Percentiles rank a stretch among this genome's conserved stretches.
Conservation (phyloP, 208 protist genomes). For the Sergeia podlipaevii region DNA sequence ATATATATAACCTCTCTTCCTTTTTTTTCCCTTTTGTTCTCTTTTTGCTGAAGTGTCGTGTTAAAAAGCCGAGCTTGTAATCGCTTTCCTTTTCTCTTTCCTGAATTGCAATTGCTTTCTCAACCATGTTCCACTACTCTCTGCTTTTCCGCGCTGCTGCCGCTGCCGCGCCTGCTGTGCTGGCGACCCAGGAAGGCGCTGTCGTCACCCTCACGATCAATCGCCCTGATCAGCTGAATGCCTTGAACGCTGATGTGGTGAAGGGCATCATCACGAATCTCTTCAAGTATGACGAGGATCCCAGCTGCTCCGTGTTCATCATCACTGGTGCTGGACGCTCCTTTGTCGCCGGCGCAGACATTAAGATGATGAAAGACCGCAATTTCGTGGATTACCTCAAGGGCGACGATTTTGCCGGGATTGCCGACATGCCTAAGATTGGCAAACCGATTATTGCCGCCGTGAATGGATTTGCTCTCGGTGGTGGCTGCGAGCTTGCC, state of each 20-base stretch:
- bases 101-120: neutral
- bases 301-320: slow-evolving; percentile 80
- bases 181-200: slow-evolving; percentile 36
- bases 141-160: slow-evolving; percentile 26
- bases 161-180: slow-evolving; percentile 47
- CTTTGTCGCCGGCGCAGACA: slow-evolving; percentile 96
- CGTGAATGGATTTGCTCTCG: slow-evolving; percentile 89
- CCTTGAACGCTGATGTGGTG: slow-evolving; percentile 85
- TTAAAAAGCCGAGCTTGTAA: no score
- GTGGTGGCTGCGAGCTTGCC: slow-evolving; percentile 92
- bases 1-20: neutral
- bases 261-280: slow-evolving; percentile 61
- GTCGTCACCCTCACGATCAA: slow-evolving; percentile 92
- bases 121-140: slow-evolving; percentile 40
- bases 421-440: slow-evolving; percentile 52
- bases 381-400: slow-evolving; percentile 75
- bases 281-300: slow-evolving; percentile 80
- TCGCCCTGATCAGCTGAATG: slow-evolving; percentile 93
- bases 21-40: slow-evolving; percentile 1
- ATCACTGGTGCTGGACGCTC: slow-evolving; percentile 92
- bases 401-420: slow-evolving; percentile 62
- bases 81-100: neutral
- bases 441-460: slow-evolving; percentile 87
- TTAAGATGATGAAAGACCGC: slow-evolving; percentile 91
- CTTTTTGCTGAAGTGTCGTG: no score